phyloP scores from a whole-genome alignment of 2,329 filamentous ascomycete species.

The Pseudogymnoascus destructans region DNA sequence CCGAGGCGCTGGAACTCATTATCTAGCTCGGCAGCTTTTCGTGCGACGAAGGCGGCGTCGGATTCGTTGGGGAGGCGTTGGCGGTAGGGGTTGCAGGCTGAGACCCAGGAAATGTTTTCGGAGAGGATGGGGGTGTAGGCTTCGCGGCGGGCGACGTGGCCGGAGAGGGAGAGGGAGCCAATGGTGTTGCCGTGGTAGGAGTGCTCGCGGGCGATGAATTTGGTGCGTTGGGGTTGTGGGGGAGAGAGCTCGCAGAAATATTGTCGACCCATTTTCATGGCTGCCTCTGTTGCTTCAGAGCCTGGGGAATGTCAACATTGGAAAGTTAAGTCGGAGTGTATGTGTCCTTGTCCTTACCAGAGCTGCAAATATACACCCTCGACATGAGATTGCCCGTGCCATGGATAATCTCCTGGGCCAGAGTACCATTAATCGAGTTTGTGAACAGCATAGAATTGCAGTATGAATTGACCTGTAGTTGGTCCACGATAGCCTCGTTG shows the following conservation, averaged over 20 bases:
- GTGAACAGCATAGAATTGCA: slow-evolving; percentile 46
- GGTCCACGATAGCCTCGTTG: slow-evolving; percentile 42
- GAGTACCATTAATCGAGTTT: slow-evolving; percentile 38
- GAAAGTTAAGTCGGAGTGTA: background rate
- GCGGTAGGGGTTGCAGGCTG: slow-evolving; percentile 52
- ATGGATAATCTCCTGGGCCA: slow-evolving; percentile 29
- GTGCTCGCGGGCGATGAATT: slow-evolving; percentile 50
- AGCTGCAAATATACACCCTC: slow-evolving; percentile 42
- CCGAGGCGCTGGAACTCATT: slow-evolving; percentile 47
- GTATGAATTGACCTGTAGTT: slow-evolving; percentile 44
- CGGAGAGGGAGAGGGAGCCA: slow-evolving; percentile 45
- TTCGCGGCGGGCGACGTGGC: slow-evolving; percentile 44
- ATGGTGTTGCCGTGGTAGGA: slow-evolving; percentile 62
- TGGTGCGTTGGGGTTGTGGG: slow-evolving; percentile 38
- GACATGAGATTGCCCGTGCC: slow-evolving; percentile 35
- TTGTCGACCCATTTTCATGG: slow-evolving; percentile 53
- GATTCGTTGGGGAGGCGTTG: slow-evolving; percentile 37
- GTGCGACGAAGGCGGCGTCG: slow-evolving; percentile 40
- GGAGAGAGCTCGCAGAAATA: slow-evolving; percentile 45
- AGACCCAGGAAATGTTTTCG: slow-evolving; percentile 41
- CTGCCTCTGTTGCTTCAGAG: slow-evolving; percentile 56
- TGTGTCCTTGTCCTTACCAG: slow-evolving; percentile 30
- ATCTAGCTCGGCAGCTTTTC: slow-evolving; percentile 49
- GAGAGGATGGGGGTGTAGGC: slow-evolving; percentile 45
- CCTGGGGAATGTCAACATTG: slow-evolving; percentile 29